phyloP scores from a whole-genome alignment of 2,329 filamentous ascomycete genomes.

The Aspergillus sclerotialis region DNA sequence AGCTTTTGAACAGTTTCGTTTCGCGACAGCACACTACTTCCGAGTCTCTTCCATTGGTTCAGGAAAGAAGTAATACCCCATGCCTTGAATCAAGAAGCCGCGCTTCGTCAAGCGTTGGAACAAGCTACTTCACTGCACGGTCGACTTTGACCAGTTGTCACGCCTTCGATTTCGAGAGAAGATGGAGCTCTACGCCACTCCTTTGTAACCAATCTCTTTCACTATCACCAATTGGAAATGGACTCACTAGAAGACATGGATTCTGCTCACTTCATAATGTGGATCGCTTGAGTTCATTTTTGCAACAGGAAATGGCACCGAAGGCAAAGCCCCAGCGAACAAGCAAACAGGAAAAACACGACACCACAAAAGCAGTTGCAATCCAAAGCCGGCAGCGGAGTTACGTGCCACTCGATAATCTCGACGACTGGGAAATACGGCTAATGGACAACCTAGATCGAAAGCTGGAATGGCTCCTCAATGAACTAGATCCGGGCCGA shows the following conservation, averaged over 20 bases:
- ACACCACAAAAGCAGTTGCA: neutral
- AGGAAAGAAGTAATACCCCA: neutral
- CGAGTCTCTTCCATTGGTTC: neutral
- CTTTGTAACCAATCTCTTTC: neutral
- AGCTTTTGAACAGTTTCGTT: conserved; percentile 17
- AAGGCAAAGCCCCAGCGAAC: neutral
- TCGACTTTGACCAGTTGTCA: neutral
- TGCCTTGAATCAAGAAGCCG: neutral
- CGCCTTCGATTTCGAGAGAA: neutral
- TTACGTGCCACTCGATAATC: conserved; percentile 4
- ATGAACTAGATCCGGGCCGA: conserved; percentile 32
- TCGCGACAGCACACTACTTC: conserved; percentile 6
- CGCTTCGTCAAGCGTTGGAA: neutral
- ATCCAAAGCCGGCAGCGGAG: neutral
- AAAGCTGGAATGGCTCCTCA: conserved; percentile 31
- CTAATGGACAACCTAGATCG: conserved; percentile 28
- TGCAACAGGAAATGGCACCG: neutral
- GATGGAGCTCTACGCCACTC: neutral
- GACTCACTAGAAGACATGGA: neutral
- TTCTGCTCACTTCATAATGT: neutral
- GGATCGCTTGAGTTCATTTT: neutral
- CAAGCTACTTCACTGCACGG: neutral
- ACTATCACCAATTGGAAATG: neutral
- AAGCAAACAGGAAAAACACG: neutral
- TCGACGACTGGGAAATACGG: conserved; percentile 31